phyloP scores from a whole-genome alignment of 1,284 basidiomycete species.

The Marasmius oreades region DNA sequence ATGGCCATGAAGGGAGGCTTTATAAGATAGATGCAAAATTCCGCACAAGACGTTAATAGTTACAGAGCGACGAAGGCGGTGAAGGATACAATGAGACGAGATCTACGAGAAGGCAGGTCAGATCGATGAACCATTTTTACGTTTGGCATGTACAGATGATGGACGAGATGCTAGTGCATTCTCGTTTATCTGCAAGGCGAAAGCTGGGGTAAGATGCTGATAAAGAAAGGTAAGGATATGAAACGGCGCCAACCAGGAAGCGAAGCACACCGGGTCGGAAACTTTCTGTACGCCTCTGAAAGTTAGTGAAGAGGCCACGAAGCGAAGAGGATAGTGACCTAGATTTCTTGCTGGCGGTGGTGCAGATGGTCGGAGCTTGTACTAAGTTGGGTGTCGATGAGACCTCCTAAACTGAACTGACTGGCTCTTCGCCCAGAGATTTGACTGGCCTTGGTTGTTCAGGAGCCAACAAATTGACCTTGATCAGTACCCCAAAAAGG shows the following conservation, averaged over 20 bases:
- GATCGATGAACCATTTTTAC: neutral
- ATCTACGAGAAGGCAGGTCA: neutral
- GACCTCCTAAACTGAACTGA: too few species aligned
- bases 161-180: neutral
- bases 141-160: slow-evolving; percentile 2
- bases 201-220: neutral
- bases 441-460: neutral
- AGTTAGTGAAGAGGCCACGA: neutral
- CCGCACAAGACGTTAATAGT: neutral
- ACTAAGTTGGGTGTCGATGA: too few species aligned
- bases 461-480: too few species aligned
- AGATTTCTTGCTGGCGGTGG: too few species aligned
- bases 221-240: neutral
- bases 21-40: neutral
- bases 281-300: neutral
- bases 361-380: too few species aligned
- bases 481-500: too few species aligned
- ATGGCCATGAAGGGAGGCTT: too few species aligned
- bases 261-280: neutral
- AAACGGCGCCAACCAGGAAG: neutral
- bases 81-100: neutral
- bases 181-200: neutral
- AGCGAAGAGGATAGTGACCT: too few species aligned
- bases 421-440: too few species aligned
- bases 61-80: too few species aligned